Evolutionary conservation across 345 rosid species (phyloP).

Genomic region (Hibiscus syriacus): DNA sequence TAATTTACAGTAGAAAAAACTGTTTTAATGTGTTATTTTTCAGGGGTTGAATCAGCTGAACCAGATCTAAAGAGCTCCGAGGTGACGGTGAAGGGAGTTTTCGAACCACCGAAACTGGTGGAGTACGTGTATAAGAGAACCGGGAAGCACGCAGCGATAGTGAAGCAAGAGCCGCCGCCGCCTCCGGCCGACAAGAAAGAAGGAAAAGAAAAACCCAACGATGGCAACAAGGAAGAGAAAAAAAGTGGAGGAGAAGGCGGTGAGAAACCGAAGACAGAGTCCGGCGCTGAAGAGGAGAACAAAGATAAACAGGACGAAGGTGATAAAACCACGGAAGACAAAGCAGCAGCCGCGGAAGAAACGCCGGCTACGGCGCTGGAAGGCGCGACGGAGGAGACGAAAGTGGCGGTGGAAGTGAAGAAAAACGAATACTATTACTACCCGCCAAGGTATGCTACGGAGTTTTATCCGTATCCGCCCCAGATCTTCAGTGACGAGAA

Average conservation of each 20-base stretch:
- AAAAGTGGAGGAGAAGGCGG: conserved; percentile 25
- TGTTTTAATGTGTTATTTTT: not conserved
- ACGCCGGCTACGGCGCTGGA: not conserved
- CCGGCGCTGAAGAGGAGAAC: not conserved
- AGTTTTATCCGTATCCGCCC: conserved; percentile 37
- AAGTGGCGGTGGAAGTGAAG: conserved; percentile 47
- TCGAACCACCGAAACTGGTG: conserved; percentile 62
- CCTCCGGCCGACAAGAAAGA: conserved; percentile 31
- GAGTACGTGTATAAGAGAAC: conserved; percentile 66
- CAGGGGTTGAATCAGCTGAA: conserved; percentile 94
- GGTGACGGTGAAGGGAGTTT: conserved; percentile 84
- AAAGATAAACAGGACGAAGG: conserved; percentile 9
- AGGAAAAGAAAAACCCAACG: conserved; percentile 34
- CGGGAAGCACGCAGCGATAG: conserved; percentile 71
- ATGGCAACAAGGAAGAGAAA: conserved; percentile 33
- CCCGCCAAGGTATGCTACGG: conserved; percentile 48
- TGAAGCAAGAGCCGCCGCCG: conserved; percentile 43
- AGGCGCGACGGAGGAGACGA: conserved; percentile 25
- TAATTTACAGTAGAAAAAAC: not conserved
- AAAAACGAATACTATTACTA: conserved; percentile 48
- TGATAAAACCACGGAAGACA: conserved; percentile 8
- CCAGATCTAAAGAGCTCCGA: conserved; percentile 81
- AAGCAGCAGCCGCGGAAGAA: not conserved
- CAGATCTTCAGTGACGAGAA: conserved; percentile 18
- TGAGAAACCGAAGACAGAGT: conserved; percentile 18